Evolutionary conservation across 352 stramenopile genomes (phyloP), one percentile per base, ranked within the genome.

Genomic region (Globisporangium ultimum): DNA sequence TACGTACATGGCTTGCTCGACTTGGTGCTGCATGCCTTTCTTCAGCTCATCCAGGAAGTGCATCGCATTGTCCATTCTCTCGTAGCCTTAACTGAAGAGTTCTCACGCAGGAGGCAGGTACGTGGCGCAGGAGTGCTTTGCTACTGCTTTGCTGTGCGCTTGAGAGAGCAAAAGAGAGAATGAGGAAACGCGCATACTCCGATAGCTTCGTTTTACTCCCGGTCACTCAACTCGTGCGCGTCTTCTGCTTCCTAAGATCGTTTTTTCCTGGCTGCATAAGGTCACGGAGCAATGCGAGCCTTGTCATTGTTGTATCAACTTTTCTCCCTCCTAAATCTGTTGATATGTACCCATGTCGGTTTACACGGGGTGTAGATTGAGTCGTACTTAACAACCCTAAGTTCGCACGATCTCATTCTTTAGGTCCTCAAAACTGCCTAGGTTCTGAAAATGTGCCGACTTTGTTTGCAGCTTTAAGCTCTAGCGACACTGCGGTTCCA

Each of bases 41-140:
- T 79, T 79, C 61, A 79, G 61, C 40, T 79, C 71, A 21, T 76
- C 71, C 20, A 79, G 58, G 34, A 67, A 79, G 53, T 76, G 67
- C 20, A 72, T 46, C 13, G 68, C 67, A 24, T 62, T 73, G 45
- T 76, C 68, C 60, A 61, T 66, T n/a, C 17, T 45, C 40, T 45
- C 17, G 12, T n/a, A 5, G 40, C 17, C 38, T 43, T 43, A 13
- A 21, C 46, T 48, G 28, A 32, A 17, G 28, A 10, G 28, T 36
- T 10, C 7, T 36, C 8, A 14, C 21, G 15, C 7, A 13, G 18
- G 14, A 20, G 18, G 14, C 18, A 42, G 52, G 2, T 40, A 28
- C 24, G 24, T 28, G 24, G 7, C 28, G 28, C 28, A 36, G 28
- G 28, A 36, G 1, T 5, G 28, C 28, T 36, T 36, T 14, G 52